Evolutionary conservation across 345 rosid genomes (phyloP), one percentile per base, ranked within the genome.

Genomic region (Limnanthes douglasii): DNA sequence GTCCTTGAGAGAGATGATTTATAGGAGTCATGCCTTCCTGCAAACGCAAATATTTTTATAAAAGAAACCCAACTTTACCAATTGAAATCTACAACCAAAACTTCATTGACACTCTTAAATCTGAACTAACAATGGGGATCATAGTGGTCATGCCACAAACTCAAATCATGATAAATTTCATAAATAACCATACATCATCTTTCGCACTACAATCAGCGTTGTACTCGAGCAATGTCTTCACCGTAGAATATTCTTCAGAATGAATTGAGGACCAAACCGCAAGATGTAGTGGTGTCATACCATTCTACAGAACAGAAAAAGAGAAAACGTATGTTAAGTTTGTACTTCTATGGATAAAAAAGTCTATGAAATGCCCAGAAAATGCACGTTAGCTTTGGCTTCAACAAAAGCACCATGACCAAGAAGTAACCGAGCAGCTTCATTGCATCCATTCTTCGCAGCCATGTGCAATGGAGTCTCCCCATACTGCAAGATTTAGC

Each of bases 381-480:
- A 44, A 35, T n/a, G 17, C 40, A 81, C 99, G 3, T 56, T 43
- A 45, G 96, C 99, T 73, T 62, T 75, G 53, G 96, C 88, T 73
- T 81, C 95, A 33, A 81, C 42, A 44, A 58, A 58, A 62, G 99
- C 93, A 61, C 99, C 95, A 51, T 53, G 76, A 56, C 63, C 73
- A 46, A 92, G 90, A 27, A 85, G 95, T 18, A 85, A 49, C 49
- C 48, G 57, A 0, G 84, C 83, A 57, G 93, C 93, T 46, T 92
- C 90, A 18, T 54, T 68, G 57, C 93, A 67, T 15, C 99, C 99
- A 36, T 81, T 92, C 78, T 92, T 92, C 15, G 94, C 93, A 13
- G 95, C 96, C 96, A 92, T 92, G 59, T 92, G 99, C 72, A 92
- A 66, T 5, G 99, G 96, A 56, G 96, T 92, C 57, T 92, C 99